Base-by-base conservation (phyloP, 1,139 yeast species). In the Geotrichum siamense region DNA sequence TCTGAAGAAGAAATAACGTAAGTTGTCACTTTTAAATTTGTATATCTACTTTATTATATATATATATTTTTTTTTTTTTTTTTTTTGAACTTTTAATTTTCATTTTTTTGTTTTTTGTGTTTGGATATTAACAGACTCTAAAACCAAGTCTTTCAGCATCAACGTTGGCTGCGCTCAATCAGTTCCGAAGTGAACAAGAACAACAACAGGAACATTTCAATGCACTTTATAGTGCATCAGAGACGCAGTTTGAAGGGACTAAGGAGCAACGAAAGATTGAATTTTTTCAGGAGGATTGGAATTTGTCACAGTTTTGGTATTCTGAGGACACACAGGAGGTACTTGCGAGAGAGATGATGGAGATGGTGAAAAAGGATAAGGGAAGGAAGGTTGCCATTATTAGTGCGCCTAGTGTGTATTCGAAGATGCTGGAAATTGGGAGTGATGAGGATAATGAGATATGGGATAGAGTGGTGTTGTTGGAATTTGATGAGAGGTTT, bases 391-490 rank as follows among this genome's bases (percentile, higher is more conserved):
- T 43, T 4, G 46, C 43, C 13, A 74, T 87, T 47, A 84, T 85
- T 1, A 79, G 91, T 65, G 95, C 96, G 1, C 96, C 96, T 5
- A 82, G 95, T 0, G 96, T 85, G 1, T 87, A 79, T 63, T 94
- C 95, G 0, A 93, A 93, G 1, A 75, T 87, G 38, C 73, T 72
- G 53, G 74, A 76, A 49, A 53, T 59, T 10, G 43, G 41, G 15
- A 46, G 46, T n/a, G 15, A 27, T 23, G 23, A 28, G 9, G 39
- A 44, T 3, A 59, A 26, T n/a, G 25, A 17, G 16, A 56, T 45
- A 75, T 79, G 5, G 63, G 67, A 66, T 23, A 69, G 73, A 10
- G 57, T 84, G 22, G 85, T 83, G 59, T 69, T 87, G 43, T 68
- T 86, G 46, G 96, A 87, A 59, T 83, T 58, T 57, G 96, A 87